phyloP scores from a whole-genome alignment of 2,329 filamentous ascomycete species.

The Xylaria sp. region DNA sequence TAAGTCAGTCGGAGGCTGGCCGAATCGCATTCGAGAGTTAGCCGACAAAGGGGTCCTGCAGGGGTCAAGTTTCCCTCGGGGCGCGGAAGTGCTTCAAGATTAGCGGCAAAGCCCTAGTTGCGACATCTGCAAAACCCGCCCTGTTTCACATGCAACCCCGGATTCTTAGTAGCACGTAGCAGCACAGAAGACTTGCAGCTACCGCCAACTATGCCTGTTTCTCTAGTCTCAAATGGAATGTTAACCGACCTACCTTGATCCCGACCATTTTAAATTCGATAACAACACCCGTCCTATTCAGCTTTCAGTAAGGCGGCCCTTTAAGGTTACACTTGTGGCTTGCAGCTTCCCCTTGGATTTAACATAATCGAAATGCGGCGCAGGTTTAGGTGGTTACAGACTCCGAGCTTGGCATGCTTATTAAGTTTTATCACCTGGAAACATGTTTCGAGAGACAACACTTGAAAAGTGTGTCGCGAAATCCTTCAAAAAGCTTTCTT shows the following conservation, averaged over 20 bases:
- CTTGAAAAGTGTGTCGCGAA: neutral
- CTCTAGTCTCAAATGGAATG: constrained; percentile 12
- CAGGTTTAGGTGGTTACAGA: constrained; percentile 8
- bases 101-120: constrained; percentile 39
- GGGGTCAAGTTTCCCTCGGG: constrained; percentile 32
- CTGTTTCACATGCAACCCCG: constrained; percentile 44
- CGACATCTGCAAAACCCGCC: constrained; percentile 47
- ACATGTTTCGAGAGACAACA: constrained; percentile 26
- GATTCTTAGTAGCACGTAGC: constrained; percentile 4
- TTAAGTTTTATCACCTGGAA: neutral
- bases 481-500: neutral
- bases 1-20: neutral
- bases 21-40: constrained; percentile 36
- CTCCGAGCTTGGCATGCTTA: neutral
- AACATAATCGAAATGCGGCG: constrained; percentile 3
- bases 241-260: constrained; percentile 5
- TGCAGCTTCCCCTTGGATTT: neutral
- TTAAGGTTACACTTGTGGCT: neutral
- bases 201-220: neutral
- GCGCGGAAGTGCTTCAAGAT: constrained; percentile 49
- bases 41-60: constrained; percentile 40
- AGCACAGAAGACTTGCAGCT: neutral
- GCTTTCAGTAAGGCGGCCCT: constrained; percentile 19
- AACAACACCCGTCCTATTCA: constrained; percentile 3
- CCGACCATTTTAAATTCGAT: neutral